Conservation (phyloP, 352 stramenopile species). For the Pythium aquatile region DNA sequence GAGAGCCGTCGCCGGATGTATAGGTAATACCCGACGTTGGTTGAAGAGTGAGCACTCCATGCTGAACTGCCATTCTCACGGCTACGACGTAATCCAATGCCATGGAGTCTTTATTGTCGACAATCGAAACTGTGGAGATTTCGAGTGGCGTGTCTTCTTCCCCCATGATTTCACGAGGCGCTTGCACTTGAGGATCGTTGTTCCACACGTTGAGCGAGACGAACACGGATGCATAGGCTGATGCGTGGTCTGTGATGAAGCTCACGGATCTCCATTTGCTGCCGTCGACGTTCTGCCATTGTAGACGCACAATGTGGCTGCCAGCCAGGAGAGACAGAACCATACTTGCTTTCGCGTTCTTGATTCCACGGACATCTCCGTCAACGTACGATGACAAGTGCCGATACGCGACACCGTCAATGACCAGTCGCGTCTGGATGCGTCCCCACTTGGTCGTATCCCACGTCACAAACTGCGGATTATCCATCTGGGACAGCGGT, state of each 20-base stretch:
- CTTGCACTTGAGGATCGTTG: conserved; percentile 58
- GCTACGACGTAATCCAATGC: conserved; percentile 60
- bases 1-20: conserved; percentile 40
- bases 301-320: conserved; percentile 57
- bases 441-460: conserved; percentile 44
- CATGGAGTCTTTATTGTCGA: conserved; percentile 49
- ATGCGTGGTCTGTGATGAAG: conserved; percentile 66
- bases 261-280: conserved; percentile 64
- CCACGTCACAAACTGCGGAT: conserved; percentile 61
- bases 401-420: conserved; percentile 67
- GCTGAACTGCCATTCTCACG: conserved; percentile 51
- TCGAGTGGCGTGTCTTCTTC: conserved; percentile 48
- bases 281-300: conserved; percentile 78
- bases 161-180: conserved; percentile 34
- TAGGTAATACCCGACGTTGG: conserved; percentile 66
- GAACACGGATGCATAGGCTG: conserved; percentile 69
- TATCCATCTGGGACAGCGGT: conserved; percentile 67
- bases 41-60: conserved; percentile 51
- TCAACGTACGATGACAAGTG: conserved; percentile 71
- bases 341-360: conserved; percentile 69
- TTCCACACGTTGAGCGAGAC: conserved; percentile 67
- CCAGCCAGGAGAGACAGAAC: conserved; percentile 51
- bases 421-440: conserved; percentile 57
- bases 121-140: conserved; percentile 44
- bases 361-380: conserved; percentile 64